Evolutionary conservation across 208 protist genomes (phyloP).

Genomic region (Porcisia deanei): DNA sequence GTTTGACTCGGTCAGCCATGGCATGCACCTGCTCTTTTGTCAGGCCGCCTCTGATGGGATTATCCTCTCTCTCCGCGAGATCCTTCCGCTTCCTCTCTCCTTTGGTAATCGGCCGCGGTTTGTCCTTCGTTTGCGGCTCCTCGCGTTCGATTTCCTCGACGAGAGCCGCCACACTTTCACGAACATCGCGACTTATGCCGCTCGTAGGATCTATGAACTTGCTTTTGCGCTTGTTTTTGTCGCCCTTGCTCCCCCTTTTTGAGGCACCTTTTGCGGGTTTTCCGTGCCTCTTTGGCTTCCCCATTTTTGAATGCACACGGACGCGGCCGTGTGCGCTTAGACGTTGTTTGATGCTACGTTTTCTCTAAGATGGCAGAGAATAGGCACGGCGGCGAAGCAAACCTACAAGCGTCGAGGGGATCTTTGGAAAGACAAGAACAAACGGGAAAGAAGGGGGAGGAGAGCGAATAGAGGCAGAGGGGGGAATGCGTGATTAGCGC

Average conservation of each 20-base stretch:
- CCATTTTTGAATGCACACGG: constrained; percentile 22
- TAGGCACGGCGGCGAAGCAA: background rate
- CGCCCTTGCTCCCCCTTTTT: constrained; percentile 60
- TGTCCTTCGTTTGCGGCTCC: constrained; percentile 19
- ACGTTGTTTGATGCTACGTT: background rate
- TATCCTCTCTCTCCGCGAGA: constrained; percentile 40
- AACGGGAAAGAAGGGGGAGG: background rate
- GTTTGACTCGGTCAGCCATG: constrained; percentile 43
- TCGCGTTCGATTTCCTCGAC: constrained; percentile 58
- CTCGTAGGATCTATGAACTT: constrained; percentile 68
- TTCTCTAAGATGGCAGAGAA: background rate
- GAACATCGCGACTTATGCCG: constrained; percentile 53
- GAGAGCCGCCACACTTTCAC: constrained; percentile 48
- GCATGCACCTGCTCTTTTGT: constrained; percentile 60
- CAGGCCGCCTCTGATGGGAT: constrained; percentile 69
- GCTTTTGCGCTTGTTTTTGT: constrained; percentile 49
- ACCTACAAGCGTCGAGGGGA: background rate
- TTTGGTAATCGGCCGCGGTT: constrained; percentile 15
- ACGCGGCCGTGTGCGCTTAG: background rate
- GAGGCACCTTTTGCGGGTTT: constrained; percentile 42
- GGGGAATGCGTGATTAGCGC: background rate
- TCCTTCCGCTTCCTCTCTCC: constrained; percentile 38
- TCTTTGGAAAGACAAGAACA: background rate
- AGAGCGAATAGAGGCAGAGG: background rate
- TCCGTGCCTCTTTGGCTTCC: constrained; percentile 47